phyloP scores from a whole-genome alignment of 441 rosid genomes.

The Hura crepitans region DNA sequence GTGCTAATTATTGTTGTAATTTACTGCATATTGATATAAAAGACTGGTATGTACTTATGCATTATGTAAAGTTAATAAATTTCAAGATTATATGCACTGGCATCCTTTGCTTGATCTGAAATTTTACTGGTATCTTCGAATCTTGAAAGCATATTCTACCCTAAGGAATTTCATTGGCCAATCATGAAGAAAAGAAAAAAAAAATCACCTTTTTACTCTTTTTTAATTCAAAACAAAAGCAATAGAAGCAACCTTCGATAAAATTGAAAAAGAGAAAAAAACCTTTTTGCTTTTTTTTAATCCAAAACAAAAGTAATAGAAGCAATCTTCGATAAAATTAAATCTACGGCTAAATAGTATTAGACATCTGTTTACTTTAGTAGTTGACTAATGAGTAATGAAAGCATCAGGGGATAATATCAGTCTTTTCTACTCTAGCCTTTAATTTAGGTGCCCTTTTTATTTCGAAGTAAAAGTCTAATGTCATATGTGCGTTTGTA shows the following conservation, averaged over 20 bases:
- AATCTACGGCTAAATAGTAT: not conserved
- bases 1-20: not conserved
- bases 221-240: not conserved
- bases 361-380: not conserved
- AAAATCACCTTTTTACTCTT: no score
- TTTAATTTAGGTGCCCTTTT: not conserved
- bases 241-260: not conserved
- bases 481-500: not conserved
- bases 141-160: no score
- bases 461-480: not conserved
- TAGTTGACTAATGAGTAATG: not conserved
- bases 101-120: no score
- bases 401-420: not conserved
- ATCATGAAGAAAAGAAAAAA: no score
- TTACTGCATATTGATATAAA: not conserved
- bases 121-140: no score
- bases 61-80: not conserved
- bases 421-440: no score
- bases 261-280: no score
- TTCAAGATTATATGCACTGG: not conserved
- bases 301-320: not conserved
- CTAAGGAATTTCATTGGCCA: no score
- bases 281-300: no score
- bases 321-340: not conserved
- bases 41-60: not conserved